Evolutionary conservation across 2,329 filamentous ascomycete genomes (phyloP).

Genomic region (Botrytis hyacinthi): DNA sequence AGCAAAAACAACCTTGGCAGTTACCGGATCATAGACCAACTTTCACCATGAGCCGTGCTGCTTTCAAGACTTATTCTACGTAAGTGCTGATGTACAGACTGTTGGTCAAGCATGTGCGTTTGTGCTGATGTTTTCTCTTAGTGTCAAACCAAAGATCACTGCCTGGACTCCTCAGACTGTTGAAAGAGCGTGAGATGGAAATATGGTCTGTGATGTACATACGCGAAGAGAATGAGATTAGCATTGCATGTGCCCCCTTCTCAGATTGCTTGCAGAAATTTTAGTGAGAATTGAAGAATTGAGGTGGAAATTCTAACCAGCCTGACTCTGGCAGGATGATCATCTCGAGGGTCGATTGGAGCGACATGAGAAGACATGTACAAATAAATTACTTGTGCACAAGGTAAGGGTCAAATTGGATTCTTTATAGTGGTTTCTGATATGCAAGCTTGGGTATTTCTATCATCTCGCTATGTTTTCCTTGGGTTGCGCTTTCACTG

Average conservation of each 20-base stretch:
- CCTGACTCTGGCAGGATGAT: background rate
- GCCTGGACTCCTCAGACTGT: slow-evolving; percentile 50
- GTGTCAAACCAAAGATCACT: slow-evolving; percentile 53
- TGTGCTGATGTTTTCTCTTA: slow-evolving; percentile 32
- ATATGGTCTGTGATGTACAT: slow-evolving; percentile 32
- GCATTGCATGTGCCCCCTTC: background rate
- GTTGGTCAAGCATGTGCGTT: slow-evolving; percentile 8
- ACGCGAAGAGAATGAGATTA: slow-evolving; percentile 21
- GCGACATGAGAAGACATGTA: background rate
- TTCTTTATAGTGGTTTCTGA: background rate
- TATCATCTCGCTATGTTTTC: background rate
- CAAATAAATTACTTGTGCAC: background rate
- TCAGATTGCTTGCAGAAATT: background rate
- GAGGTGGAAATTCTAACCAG: background rate
- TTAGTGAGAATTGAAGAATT: background rate
- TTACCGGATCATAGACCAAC: slow-evolving; percentile 68
- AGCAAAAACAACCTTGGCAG: slow-evolving; percentile 72
- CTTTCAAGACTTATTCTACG: slow-evolving; percentile 95
- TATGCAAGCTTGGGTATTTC: slow-evolving; percentile 13
- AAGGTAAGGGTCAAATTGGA: background rate
- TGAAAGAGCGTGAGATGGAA: slow-evolving; percentile 28
- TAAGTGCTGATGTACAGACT: slow-evolving; percentile 51
- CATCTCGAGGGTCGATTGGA: background rate
- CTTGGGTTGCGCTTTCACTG: background rate
- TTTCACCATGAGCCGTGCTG: slow-evolving; percentile 70